Base-by-base conservation (phyloP, 208 protist species). In the Crithidia fasciculata region DNA sequence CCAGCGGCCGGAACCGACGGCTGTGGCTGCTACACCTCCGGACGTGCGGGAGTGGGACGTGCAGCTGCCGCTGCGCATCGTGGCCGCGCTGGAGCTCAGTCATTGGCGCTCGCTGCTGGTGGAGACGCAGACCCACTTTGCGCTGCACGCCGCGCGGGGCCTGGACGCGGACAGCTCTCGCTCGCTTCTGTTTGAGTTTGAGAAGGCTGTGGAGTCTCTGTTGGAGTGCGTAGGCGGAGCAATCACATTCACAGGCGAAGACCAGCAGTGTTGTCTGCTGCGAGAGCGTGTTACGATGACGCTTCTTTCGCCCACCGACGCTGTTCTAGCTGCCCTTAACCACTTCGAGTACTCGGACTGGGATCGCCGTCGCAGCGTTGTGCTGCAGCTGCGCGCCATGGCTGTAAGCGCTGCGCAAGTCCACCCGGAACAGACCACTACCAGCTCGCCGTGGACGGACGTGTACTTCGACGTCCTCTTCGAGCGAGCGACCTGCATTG, bases 391-490 rank as follows among this genome's bases (percentile, higher is more conserved):
- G 52, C 5, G 19, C 4, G 56, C 40, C 12, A 64, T 74, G 44
- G 53, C 61, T 9, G 7, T 37, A 18, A 74, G 41, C 39, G 45
- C 36, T 0, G n/a, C 72, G 6, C 50, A 43, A 10, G 13, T 16
- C 19, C 19, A 6, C 45, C 40, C 58, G 2, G 2, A 8, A 8
- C 5, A 41, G 8, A 60, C 62, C 7, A 12, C 18, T 4, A 18
- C 15, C 18, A 13, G 37, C 9, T 15, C 49, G 18, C 36, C 67
- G 36, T 80, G 67, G 67, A 16, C 53, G 4, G 62, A 40, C 49
- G 40, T 80, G 13, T 80, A 80, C 28, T 80, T 80, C 47, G 74
- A 80, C 56, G 50, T 65, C 36, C 53, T 80, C n/a, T 80, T 61
- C 40, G 68, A 80, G 61, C 67, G 74, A 4, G 62, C 74, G 4